A percentile compares a stretch with the other conserved stretches of the same genome.
phyloP scores from a whole-genome alignment of 2,329 filamentous ascomycete species.

The Purpureocillium lavendulum region DNA sequence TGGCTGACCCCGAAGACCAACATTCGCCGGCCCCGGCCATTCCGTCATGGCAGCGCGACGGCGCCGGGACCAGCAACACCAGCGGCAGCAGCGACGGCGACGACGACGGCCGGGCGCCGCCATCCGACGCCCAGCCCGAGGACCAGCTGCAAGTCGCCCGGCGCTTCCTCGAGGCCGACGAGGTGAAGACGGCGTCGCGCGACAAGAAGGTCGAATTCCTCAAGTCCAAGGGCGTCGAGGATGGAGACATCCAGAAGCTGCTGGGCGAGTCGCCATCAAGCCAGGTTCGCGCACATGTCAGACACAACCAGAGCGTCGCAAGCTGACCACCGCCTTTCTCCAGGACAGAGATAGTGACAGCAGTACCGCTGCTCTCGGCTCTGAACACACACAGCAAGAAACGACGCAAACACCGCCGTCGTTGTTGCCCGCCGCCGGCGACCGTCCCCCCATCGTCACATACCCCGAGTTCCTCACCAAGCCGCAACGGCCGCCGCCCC shows the following conservation, averaged over 20 bases:
- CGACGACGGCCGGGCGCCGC: no score
- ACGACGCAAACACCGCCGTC: slow-evolving; percentile 15
- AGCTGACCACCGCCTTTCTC: no score
- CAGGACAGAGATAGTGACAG: no score
- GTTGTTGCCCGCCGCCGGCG: slow-evolving; percentile 18
- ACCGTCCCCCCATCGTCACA: slow-evolving; percentile 54
- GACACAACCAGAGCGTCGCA: slow-evolving; percentile 3
- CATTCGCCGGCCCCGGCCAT: slow-evolving; percentile 10
- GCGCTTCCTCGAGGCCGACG: slow-evolving; percentile 67
- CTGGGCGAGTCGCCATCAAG: slow-evolving; percentile 26
- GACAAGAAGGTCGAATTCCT: slow-evolving; percentile 73
- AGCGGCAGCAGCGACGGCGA: no score
- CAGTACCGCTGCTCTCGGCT: no score
- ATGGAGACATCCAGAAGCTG: slow-evolving; percentile 60
- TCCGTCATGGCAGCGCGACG: slow-evolving; percentile 23
- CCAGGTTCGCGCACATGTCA: slow-evolving; percentile 11
- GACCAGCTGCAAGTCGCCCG: slow-evolving; percentile 53
- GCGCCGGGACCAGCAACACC: no score
- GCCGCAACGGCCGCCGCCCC: slow-evolving; percentile 44
- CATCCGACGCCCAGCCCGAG: not conserved
- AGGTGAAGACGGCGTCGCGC: slow-evolving; percentile 57
- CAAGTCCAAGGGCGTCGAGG: slow-evolving; percentile 63
- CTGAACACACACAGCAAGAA: not conserved
- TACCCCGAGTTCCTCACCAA: slow-evolving; percentile 62
- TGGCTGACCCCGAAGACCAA: slow-evolving; percentile 24